Percentiles rank a stretch among this genome's conserved stretches.
phyloP scores from a whole-genome alignment of 2,329 filamentous ascomycete genomes.

The Cladosporium austrohemisphaericum region DNA sequence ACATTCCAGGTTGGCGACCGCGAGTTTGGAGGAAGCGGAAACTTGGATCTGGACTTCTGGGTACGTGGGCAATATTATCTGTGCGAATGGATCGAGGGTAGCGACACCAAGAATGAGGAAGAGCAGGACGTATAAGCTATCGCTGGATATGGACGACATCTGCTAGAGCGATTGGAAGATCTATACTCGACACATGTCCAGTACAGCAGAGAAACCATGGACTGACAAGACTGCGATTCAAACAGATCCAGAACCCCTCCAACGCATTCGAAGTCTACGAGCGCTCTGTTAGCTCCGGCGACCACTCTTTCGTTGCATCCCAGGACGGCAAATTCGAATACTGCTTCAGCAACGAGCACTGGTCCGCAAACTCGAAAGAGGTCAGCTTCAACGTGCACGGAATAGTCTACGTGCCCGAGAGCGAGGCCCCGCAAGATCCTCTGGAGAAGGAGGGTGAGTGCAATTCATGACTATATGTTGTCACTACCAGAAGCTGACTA shows the following conservation, averaged over 20 bases:
- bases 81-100: no score
- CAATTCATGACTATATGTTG: neutral
- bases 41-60: slow-evolving; percentile 97
- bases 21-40: slow-evolving; percentile 91
- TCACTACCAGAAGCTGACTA: slow-evolving; percentile 15
- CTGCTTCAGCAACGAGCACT: slow-evolving; percentile 99
- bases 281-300: slow-evolving; percentile 78
- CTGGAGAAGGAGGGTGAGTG: slow-evolving; percentile 79
- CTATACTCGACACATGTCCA: no score
- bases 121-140: no score
- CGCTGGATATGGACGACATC: no score
- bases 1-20: slow-evolving; percentile 97
- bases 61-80: no score
- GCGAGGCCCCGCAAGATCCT: slow-evolving; percentile 78
- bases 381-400: slow-evolving; percentile 99
- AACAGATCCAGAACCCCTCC: slow-evolving; percentile 72
- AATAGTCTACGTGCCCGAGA: slow-evolving; percentile 92
- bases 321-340: slow-evolving; percentile 88
- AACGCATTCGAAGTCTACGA: slow-evolving; percentile 75
- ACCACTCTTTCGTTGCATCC: slow-evolving; percentile 84
- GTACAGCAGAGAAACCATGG: neutral
- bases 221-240: neutral
- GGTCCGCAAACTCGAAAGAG: slow-evolving; percentile 93
- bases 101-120: no score
- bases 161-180: no score